These are phyloP conservation scores for Pseudocercospora fuligena DNA, from an alignment of 2,329 filamentous ascomycete species.

Conservation along the genomic window DNA sequence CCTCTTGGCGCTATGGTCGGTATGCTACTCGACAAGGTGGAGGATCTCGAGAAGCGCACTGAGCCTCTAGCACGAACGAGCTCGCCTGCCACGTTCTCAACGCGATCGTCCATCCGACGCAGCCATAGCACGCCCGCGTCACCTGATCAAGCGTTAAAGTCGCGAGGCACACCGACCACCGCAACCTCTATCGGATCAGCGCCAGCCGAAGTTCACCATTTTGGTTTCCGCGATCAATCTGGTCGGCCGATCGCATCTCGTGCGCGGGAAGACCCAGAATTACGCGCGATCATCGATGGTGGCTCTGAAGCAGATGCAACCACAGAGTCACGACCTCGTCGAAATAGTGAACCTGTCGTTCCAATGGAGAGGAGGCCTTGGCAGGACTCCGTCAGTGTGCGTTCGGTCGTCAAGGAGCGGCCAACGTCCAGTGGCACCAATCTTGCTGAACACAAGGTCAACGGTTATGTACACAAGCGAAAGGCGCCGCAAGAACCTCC, in stretches of 20 bases:
- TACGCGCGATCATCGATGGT: background rate
- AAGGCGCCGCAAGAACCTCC: background rate
- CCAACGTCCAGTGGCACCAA: background rate
- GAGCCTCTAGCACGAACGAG: background rate
- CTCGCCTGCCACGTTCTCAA: background rate
- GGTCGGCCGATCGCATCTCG: background rate
- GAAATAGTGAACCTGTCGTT: conserved; percentile 1
- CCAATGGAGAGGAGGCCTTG: background rate
- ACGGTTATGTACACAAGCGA: conserved; percentile 4
- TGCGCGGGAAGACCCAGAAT: background rate
- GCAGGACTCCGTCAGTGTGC: conserved; percentile 4
- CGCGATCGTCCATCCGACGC: background rate
- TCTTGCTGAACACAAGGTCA: background rate
- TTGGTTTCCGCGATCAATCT: background rate
- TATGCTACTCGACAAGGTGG: background rate
- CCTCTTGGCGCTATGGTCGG: conserved; percentile 9
- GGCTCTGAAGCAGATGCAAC: background rate
- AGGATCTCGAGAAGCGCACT: conserved; percentile 5
- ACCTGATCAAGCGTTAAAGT: background rate
- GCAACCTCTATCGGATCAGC: background rate
- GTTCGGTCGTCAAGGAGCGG: background rate
- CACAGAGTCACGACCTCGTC: background rate
- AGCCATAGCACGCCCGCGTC: conserved; percentile 8
- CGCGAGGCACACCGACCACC: background rate
- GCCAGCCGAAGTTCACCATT: conserved; percentile 4